Evolutionary conservation across 2,329 filamentous ascomycete genomes (phyloP), one percentile per base, ranked within the genome.

Genomic region (Aspergillus carbonarius): DNA sequence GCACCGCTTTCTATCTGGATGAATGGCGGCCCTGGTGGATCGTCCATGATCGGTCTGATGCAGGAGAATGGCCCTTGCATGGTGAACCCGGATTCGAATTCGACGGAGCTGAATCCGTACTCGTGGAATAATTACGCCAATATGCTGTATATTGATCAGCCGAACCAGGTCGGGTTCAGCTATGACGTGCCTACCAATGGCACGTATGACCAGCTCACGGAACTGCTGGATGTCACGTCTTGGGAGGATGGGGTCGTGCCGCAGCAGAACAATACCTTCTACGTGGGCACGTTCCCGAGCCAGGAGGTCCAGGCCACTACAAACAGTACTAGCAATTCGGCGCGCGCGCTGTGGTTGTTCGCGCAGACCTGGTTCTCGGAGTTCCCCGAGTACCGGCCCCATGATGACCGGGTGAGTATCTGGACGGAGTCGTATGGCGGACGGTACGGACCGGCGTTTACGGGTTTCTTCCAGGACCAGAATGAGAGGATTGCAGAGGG

Each of bases 61-160:
- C 78, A 78, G 60, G 82, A 82, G 68, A 74, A 82, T 44, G 77
- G 77, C 0, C 83, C 84, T 8, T 88, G 85, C 66, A 70, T 70
- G 9, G 75, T 87, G 30, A 80, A 82, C 44, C 71, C 74, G 42
- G 80, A 84, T 37, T 81, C 79, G 47, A 83, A 84, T 67, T 72
- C 70, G n/a, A 80, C 80, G 0, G 71, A 71, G 15, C 62, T 77
- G 23, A 88, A 88, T 63, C 82, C 84, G 0, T 85, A 82, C 74
- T 84, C 84, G 1, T 88, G 85, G 83, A 86, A 84, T 60, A 83
- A 85, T 63, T 79, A 83, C 23, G 83, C 82, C 61, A 89, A 89
- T 63, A 84, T 89, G 81, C 82, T 91, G 15, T 90, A 88, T 72
- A 84, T 91, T 64, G 88, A 91, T 65, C 83, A 90, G 70, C 88